Percentiles rank a stretch among this genome's conserved stretches.
Evolutionary conservation across 257 asterid species (phyloP).

Genomic region (Fraxinus cuspidata): DNA sequence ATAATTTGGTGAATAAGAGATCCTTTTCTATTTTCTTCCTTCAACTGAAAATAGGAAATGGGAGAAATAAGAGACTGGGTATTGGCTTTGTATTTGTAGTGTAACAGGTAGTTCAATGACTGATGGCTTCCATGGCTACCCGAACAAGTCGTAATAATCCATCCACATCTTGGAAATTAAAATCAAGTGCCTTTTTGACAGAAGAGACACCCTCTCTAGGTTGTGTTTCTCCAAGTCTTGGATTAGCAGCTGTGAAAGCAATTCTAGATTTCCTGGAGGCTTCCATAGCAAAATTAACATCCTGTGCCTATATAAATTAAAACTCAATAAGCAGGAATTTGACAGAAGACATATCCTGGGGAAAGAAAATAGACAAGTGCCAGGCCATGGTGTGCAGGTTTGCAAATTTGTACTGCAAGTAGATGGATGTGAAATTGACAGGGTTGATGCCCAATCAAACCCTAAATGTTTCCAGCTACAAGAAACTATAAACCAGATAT

Average conservation of each 20-base stretch:
- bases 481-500: background rate
- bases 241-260: slow-evolving; percentile 71
- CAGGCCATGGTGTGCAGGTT: background rate
- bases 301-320: slow-evolving; percentile 67
- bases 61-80: slow-evolving; percentile 28
- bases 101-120: slow-evolving; percentile 43
- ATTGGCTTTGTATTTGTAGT: slow-evolving; percentile 22
- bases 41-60: slow-evolving; percentile 26
- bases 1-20: slow-evolving; percentile 18
- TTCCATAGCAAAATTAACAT: slow-evolving; percentile 84
- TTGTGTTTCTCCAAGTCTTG: slow-evolving; percentile 60
- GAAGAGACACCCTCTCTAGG: slow-evolving; percentile 57
- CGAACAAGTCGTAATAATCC: slow-evolving; percentile 85
- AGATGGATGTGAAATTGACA: slow-evolving; percentile 3
- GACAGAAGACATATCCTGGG: slow-evolving; percentile 3
- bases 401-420: background rate
- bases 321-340: slow-evolving; percentile 1
- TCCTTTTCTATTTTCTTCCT: slow-evolving; percentile 19
- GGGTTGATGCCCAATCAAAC: slow-evolving; percentile 6
- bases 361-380: background rate
- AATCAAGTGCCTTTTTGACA: slow-evolving; percentile 85
- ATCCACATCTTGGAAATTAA: slow-evolving; percentile 84
- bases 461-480: background rate
- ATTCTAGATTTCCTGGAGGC: slow-evolving; percentile 84
- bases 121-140: slow-evolving; percentile 76